phyloP scores from a whole-genome alignment of 495 filamentous ascomycete species.

The Penicillium steckii region DNA sequence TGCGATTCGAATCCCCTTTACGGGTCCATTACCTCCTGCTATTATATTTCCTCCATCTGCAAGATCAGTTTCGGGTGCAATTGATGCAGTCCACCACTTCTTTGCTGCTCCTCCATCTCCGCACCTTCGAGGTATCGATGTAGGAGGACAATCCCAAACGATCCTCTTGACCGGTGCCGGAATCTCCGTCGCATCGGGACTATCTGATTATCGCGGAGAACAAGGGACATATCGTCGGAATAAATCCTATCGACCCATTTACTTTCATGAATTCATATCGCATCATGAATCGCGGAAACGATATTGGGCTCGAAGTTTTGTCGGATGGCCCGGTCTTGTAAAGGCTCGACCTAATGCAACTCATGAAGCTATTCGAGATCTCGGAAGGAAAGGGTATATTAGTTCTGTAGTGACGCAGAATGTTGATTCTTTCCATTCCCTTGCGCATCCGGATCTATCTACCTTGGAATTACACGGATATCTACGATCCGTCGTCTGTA shows the following conservation, averaged over 20 bases:
- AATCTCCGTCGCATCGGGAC: conserved; percentile 87
- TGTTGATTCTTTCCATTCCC: conserved; percentile 88
- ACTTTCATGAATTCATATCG: conserved; percentile 81
- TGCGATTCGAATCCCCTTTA: conserved; percentile 89
- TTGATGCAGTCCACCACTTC: conserved; percentile 74
- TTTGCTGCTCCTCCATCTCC: conserved; percentile 56
- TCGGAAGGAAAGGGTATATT: conserved; percentile 70
- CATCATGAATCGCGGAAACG: conserved; percentile 86
- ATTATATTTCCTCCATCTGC: conserved; percentile 71
- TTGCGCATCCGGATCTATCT: conserved; percentile 68
- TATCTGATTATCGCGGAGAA: conserved; percentile 88
- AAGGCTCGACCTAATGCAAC: conserved; percentile 76
- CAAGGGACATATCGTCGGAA: conserved; percentile 93
- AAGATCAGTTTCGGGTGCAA: conserved; percentile 65
- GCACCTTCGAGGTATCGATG: conserved; percentile 46
- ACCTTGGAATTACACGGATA: conserved; percentile 92
- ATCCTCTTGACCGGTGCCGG: conserved; percentile 91
- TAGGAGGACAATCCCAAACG: conserved; percentile 49
- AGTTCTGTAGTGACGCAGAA: conserved; percentile 89
- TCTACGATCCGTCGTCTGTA: conserved; percentile 75
- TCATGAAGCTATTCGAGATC: conserved; percentile 70
- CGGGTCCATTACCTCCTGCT: conserved; percentile 75
- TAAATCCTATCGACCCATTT: conserved; percentile 85
- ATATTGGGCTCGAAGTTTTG: conserved; percentile 94
- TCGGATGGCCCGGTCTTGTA: conserved; percentile 82